A percentile compares a stretch with the other conserved stretches of the same genome.
These are phyloP conservation scores for Leccinum pachyderme DNA, from an alignment of 1,284 basidiomycete species.

Conservation along the genomic window DNA sequence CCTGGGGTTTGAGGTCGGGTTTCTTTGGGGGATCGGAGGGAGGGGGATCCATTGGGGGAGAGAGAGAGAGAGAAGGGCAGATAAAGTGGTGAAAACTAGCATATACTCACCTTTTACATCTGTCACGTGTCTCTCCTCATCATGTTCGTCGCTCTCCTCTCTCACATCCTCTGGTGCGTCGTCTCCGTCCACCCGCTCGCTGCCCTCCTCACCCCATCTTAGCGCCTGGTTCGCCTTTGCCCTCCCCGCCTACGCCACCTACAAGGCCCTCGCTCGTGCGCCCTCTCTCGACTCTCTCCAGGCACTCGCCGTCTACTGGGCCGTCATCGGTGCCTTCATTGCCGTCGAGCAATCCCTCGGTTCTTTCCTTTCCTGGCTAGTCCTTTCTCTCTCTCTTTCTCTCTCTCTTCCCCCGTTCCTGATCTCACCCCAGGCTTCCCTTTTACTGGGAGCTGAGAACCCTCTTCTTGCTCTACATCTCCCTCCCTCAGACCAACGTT, in stretches of 20 bases:
- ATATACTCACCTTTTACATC: too few relatives aligned
- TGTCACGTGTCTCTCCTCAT: not conserved
- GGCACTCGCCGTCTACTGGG: constrained; percentile 59
- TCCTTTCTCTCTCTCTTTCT: constrained; percentile 6
- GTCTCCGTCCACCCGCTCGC: not conserved
- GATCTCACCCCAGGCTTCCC: constrained; percentile 56
- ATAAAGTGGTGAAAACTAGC: not conserved
- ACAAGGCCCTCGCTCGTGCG: constrained; percentile 61
- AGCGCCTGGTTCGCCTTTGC: constrained; percentile 72
- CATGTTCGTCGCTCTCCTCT: constrained; percentile 51
- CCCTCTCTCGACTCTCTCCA: constrained; percentile 51
- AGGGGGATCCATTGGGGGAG: not conserved
- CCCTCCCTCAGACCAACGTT: constrained; percentile 74
- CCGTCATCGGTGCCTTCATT: constrained; percentile 43
- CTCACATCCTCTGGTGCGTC: constrained; percentile 37
- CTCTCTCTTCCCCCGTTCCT: constrained; percentile 4
- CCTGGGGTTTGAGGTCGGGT: constrained; percentile 62
- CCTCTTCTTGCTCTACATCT: constrained; percentile 67
- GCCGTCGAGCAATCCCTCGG: constrained; percentile 69
- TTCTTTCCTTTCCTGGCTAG: constrained; percentile 70
- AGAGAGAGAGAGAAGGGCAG: not conserved
- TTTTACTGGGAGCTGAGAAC: constrained; percentile 79
- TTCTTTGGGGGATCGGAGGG: constrained; percentile 42
- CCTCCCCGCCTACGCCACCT: constrained; percentile 60
- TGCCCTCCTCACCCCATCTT: not conserved